phyloP scores from a whole-genome alignment of 345 rosid genomes.

The Theobroma cacao region DNA sequence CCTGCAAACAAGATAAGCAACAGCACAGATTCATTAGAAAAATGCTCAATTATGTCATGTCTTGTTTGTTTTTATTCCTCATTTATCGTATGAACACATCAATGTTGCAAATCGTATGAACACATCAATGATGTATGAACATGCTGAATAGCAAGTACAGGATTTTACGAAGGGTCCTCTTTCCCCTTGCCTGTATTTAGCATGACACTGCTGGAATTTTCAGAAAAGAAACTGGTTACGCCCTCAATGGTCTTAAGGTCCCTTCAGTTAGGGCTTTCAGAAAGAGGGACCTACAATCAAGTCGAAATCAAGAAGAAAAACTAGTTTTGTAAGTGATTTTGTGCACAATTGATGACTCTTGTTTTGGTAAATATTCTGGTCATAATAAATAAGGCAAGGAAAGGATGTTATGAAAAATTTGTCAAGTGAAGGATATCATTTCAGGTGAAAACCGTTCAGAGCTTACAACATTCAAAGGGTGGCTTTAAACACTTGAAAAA shows the following conservation, averaged over 20 bases:
- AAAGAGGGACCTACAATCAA: neutral
- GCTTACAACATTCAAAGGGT: neutral
- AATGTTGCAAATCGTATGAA: neutral
- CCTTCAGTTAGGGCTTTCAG: neutral
- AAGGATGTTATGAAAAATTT: neutral
- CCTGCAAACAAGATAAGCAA: slow-evolving; percentile 4
- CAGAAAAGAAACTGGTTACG: neutral
- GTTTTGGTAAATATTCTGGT: neutral
- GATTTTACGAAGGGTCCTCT: neutral
- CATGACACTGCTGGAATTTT: neutral
- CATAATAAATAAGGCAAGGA: neutral
- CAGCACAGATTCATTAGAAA: neutral
- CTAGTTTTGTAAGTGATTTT: neutral
- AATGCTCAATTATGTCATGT: neutral
- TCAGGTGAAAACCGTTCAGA: neutral
- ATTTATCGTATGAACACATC: neutral
- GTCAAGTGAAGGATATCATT: neutral
- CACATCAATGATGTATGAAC: neutral
- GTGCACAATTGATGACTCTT: neutral
- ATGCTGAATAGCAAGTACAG: neutral
- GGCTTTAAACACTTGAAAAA: neutral
- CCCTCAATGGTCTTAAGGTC: neutral
- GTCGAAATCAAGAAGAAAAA: neutral
- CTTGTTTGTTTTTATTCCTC: neutral
- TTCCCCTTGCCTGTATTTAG: too few species aligned